Percentiles rank a stretch among this genome's conserved stretches.
Evolutionary conservation across 2,329 filamentous ascomycete genomes (phyloP).

Genomic region (Thelonectria blattea): DNA sequence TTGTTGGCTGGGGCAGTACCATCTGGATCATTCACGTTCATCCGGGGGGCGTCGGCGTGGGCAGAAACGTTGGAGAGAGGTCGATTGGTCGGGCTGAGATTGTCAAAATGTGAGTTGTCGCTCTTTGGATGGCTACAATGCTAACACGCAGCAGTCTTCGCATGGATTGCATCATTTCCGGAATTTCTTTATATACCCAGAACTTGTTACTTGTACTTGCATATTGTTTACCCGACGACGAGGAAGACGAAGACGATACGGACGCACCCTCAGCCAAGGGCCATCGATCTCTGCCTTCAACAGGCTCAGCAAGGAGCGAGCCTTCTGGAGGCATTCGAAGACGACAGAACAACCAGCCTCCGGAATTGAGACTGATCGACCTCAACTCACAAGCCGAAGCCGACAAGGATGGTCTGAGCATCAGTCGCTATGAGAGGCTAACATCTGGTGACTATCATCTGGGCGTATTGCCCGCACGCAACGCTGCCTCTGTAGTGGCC

Average conservation of each 20-base stretch:
- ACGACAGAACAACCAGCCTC: constrained; percentile 79
- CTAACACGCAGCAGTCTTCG: constrained; percentile 68
- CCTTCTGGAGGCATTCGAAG: constrained; percentile 71
- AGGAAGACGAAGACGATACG: constrained; percentile 55
- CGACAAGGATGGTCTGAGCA: constrained; percentile 83
- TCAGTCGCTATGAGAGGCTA: constrained; percentile 86
- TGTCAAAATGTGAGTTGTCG: constrained; percentile 79
- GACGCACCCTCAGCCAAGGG: constrained; percentile 40
- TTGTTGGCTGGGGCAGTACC: constrained; percentile 95
- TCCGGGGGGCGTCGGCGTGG: constrained; percentile 70
- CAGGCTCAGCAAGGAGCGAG: constrained; percentile 58
- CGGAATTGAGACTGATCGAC: constrained; percentile 90
- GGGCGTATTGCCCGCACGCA: constrained; percentile 76
- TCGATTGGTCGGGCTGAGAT: constrained; percentile 85
- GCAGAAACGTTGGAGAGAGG: constrained; percentile 71
- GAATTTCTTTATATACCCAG: constrained; percentile 94
- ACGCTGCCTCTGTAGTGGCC: constrained; percentile 67
- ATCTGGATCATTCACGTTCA: constrained; percentile 96
- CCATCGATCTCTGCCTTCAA: constrained; percentile 52
- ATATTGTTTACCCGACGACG: constrained; percentile 80
- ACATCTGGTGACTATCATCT: constrained; percentile 93
- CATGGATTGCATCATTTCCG: constrained; percentile 97
- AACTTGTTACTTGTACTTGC: constrained; percentile 89
- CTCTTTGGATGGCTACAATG: constrained; percentile 66
- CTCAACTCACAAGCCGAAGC: constrained; percentile 85